Percentiles rank a stretch among this genome's conserved stretches.
phyloP scores from a whole-genome alignment of 257 asterid species.

The Primulina tabacum region DNA sequence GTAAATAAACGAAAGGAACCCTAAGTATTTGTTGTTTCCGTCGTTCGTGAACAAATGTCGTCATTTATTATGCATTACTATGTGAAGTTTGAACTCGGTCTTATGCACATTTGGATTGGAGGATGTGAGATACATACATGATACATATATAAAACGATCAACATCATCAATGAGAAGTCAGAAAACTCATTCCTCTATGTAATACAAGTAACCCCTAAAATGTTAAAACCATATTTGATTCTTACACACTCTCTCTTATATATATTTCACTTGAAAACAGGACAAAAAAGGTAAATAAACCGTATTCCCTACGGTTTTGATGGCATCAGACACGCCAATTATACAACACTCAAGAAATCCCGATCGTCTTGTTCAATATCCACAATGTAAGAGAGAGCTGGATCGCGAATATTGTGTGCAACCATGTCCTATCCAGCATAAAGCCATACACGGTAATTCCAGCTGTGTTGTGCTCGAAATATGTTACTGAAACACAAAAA shows the following conservation, averaged over 20 bases:
- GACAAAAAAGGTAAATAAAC: background rate
- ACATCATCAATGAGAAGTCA: too few species aligned
- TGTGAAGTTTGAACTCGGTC: too few species aligned
- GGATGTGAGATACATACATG: too few species aligned
- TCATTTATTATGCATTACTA: too few species aligned
- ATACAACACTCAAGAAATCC: slow-evolving; percentile 41
- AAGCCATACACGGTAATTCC: slow-evolving; percentile 94
- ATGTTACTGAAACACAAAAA: slow-evolving; percentile 56
- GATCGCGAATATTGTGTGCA: slow-evolving; percentile 66
- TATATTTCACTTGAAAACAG: background rate
- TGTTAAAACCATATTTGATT: too few species aligned
- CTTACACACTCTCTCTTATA: background rate
- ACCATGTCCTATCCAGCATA: slow-evolving; percentile 79
- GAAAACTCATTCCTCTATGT: too few species aligned
- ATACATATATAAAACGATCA: too few species aligned
- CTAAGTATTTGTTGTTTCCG: background rate
- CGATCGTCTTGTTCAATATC: slow-evolving; percentile 83
- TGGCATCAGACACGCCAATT: background rate
- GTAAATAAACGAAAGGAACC: slow-evolving; percentile 21
- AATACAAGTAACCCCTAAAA: too few species aligned
- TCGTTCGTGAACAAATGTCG: background rate
- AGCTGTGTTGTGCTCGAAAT: slow-evolving; percentile 84
- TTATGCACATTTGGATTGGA: too few species aligned
- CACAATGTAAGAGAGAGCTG: slow-evolving; percentile 82
- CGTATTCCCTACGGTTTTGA: background rate